Base-by-base conservation (phyloP, 768 basidiomycete genomes). In the Mycena leptocephala region DNA sequence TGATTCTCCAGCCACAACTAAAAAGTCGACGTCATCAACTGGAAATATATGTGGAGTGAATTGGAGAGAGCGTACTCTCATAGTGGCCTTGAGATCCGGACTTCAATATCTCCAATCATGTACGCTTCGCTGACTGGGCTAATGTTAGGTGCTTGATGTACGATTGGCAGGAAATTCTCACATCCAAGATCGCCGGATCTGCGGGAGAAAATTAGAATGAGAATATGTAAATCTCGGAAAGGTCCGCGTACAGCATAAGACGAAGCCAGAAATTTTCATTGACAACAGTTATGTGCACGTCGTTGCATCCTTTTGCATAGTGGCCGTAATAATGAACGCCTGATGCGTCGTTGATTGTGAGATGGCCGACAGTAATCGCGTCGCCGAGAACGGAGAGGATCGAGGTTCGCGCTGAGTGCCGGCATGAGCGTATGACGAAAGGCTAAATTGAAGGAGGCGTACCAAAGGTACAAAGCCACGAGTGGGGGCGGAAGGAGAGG, bases 1-100 rank as follows among this genome's bases (percentile, higher is more conserved):
- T 91, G 89, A 76, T 94, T 94, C 46, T 93, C 92, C 9, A 94
- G 89, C 93, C 92, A 94, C 43, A 94, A 82, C 93, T 94, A 75
- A 71, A 74, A n/a, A 61, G 55, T 43, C 66, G 59, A 77, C 41
- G 80, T 76, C 65, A 76, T 73, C 13, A 69, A 63, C 66, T 75
- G 72, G 58, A 67, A 61, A 37, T 37, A 58, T 7, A 59, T 69
- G 53, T 39, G 69, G 9, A 24, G 61, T 7, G 59, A 71, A 58
- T n/a, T 64, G 58, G 48, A 61, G 72, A 71, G 26, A 39, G 88
- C 92, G 74, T 82, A 93, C 93, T 80, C 92, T 88, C 93, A 93
- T 93, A 41, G 89, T 87, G 26, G 88, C 86, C 81, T 90, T 92
- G 76, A 93, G 89, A 79, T 87, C 88, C 74, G 88, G 9, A 93